A percentile compares a stretch with the other conserved stretches of the same genome.
phyloP scores from a whole-genome alignment of 148 eudicot genomes.

The Chenopodium berlandieri region DNA sequence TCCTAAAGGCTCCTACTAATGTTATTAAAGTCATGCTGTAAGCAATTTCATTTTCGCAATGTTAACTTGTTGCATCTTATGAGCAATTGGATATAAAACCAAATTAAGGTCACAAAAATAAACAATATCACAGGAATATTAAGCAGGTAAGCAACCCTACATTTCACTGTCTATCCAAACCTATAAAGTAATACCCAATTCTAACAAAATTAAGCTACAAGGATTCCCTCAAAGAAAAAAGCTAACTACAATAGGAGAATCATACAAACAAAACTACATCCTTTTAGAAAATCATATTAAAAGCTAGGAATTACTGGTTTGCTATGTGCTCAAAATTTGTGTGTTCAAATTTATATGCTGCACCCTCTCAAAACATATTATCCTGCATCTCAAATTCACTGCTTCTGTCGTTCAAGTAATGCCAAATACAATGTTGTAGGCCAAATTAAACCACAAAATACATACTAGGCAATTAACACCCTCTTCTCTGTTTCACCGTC shows the following conservation, averaged over 20 bases:
- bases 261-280: not conserved
- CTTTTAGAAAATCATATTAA: not conserved
- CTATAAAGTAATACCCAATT: not conserved
- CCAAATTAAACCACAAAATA: not conserved
- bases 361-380: not conserved
- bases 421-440: not conserved
- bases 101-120: not conserved
- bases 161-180: no score
- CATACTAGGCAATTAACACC: not conserved
- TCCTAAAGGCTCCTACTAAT: not conserved
- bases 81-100: not conserved
- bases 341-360: not conserved
- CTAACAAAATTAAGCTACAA: not conserved
- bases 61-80: not conserved
- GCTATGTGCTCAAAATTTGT: not conserved
- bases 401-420: not conserved
- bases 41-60: no score
- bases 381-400: not conserved
- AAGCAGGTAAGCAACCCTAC: no score
- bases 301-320: not conserved
- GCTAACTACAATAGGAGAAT: not conserved
- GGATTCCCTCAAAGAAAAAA: not conserved
- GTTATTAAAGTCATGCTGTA: no score
- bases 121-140: not conserved
- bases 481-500: not conserved